phyloP scores from a whole-genome alignment of 192 early-diverging fungal genomes.

The Coemansia sp. region DNA sequence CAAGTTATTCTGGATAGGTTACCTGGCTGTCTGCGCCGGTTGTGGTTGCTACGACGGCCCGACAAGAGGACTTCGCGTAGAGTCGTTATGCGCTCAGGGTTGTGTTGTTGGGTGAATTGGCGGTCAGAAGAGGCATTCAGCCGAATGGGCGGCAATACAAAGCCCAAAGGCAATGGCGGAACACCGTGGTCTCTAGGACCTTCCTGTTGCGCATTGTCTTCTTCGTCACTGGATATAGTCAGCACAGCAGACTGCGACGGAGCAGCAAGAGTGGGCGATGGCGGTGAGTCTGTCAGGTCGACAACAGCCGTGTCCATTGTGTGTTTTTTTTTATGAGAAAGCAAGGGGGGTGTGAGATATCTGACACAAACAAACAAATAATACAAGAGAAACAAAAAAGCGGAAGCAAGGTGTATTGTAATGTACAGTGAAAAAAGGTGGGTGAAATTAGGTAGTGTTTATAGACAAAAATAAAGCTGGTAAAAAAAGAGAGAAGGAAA shows the following conservation, averaged over 20 bases:
- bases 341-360: too few species aligned
- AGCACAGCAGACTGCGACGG: constrained; percentile 2
- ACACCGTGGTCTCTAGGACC: too few species aligned
- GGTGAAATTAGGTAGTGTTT: too few species aligned
- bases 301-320: constrained; percentile 25
- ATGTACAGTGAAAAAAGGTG: too few species aligned
- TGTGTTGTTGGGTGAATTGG: neutral
- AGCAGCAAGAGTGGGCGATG: neutral
- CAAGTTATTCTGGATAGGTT: too few species aligned
- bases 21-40: neutral
- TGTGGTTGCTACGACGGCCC: neutral
- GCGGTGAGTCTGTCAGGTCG: constrained; percentile 31
- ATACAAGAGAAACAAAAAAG: too few species aligned
- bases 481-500: too few species aligned
- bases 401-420: too few species aligned
- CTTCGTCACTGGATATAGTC: constrained; percentile 32
- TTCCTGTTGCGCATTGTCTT: too few species aligned
- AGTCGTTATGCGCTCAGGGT: constrained; percentile 34
- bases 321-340: neutral
- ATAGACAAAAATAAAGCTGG: too few species aligned
- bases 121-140: too few species aligned
- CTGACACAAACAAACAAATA: too few species aligned
- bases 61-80: constrained; percentile 28
- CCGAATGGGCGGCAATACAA: constrained; percentile 29
- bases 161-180: constrained; percentile 24